These are phyloP conservation scores for Boletus edulis DNA, from an alignment of 768 basidiomycete genomes.

Conservation along the genomic window DNA sequence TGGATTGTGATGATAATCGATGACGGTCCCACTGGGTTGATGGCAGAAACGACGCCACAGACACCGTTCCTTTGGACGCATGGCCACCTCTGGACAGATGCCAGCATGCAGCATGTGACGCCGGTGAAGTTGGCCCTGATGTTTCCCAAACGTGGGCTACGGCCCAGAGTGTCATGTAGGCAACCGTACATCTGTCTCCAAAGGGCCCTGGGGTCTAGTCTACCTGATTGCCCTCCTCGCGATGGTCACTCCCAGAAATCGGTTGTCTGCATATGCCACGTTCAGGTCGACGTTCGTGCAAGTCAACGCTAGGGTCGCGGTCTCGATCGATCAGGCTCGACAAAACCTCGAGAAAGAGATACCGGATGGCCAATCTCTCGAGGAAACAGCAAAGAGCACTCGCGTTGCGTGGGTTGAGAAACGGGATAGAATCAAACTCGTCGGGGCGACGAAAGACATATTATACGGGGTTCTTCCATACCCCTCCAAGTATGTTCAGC, in stretches of 20 bases:
- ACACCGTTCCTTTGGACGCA: too few relatives aligned
- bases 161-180: too few relatives aligned
- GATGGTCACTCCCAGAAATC: too few relatives aligned
- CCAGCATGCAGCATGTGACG: too few relatives aligned
- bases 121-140: too few relatives aligned
- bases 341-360: slow-evolving; percentile 50
- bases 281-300: slow-evolving; percentile 35
- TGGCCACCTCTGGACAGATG: not conserved
- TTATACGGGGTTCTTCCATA: slow-evolving; percentile 65
- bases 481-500: slow-evolving; percentile 45
- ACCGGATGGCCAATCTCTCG: slow-evolving; percentile 45
- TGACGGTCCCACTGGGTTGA: too few relatives aligned
- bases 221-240: slow-evolving; percentile 14
- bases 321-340: slow-evolving; percentile 64
- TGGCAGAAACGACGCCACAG: too few relatives aligned
- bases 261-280: slow-evolving; percentile 51
- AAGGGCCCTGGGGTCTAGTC: slow-evolving; percentile 10
- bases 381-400: slow-evolving; percentile 47
- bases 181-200: not conserved
- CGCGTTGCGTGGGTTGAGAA: slow-evolving; percentile 58
- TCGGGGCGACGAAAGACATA: too few relatives aligned
- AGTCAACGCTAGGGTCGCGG: slow-evolving; percentile 60
- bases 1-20: too few relatives aligned
- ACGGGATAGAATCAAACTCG: too few relatives aligned
- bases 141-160: too few relatives aligned